Base-by-base conservation (phyloP, 352 stramenopile genomes). In the Achlya hypogyna region DNA sequence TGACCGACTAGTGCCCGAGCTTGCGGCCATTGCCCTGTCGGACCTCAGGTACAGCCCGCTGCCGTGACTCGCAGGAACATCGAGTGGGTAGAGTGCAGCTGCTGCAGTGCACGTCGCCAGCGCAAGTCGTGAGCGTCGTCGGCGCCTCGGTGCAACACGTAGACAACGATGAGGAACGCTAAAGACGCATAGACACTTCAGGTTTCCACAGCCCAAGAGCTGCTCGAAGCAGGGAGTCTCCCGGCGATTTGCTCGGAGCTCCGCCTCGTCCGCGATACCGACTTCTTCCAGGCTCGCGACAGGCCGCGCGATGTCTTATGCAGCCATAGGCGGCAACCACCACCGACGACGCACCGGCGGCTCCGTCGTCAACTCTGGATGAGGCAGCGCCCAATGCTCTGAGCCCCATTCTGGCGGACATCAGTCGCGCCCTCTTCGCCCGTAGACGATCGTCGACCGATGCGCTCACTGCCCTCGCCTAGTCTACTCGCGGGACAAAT, bases 1-100 rank as follows among this genome's bases (percentile, higher is more conserved):
- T 28, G 60, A 53, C 6, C 60, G 60, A n/a, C 40, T 67, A 14
- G 18, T 67, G n/a, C 60, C 60, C 18, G 60, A 67, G 22, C 45
- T 67, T 12, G 28, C 16, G 8, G 60, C 60, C n/a, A 22, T 49
- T 29, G 22, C 22, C 40, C 43, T 67, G 10, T 16, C 5, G 14
- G 22, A 29, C 22, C 18, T 67, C 12, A 20, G 1, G 49, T 56
- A 45, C n/a, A 45, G 38, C 38, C 12, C n/a, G 12, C 12, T 45
- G 38, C n/a, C 12, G 34, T 42, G 34, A 42, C 34, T 45, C n/a
- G 38, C 14, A 3, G 2, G n/a, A 1, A 1, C 2, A 1, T 45
- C n/a, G 38, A 1, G 38, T 45, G 14, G 38, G 6, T 18, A 45
- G 38, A 45, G 38, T 10, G 14, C 38, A 10, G 38, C n/a, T 45